Base-by-base conservation (phyloP, 495 filamentous ascomycete genomes). In the Penicillium verhagenii region DNA sequence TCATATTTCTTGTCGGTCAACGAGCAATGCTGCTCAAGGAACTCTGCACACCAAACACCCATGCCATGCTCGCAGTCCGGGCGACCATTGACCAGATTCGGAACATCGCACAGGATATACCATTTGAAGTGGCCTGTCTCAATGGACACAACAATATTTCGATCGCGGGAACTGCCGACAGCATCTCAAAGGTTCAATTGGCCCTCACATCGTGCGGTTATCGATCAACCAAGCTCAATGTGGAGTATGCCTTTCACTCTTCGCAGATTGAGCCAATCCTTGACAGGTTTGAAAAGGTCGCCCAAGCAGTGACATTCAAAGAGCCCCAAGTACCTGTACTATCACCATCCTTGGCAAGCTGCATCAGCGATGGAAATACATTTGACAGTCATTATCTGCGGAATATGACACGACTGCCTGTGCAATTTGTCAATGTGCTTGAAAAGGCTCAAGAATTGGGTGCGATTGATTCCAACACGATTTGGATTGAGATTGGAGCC, bases 211-310 rank as follows among this genome's bases (percentile, higher is more conserved):
- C 65, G 5, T 64, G 72, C 29, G 76, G 78, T 2, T 74, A 84
- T 63, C 88, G 87, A 67, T 84, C 76, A 59, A 88, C 82, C 1
- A 82, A 82, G 43, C 74, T 92, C 6, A 78, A 81, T 24, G 82
- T 91, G 16, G 85, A 85, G 18, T 91, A 82, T 56, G 89, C 89
- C 4, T 92, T 91, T 78, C 89, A 93, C 66, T 87, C 87, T 2
- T 73, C 82, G 1, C 89, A 92, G 61, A 84, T 92, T 16, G 84
- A 91, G 23, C 77, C 85, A 10, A 87, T 92, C 26, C 64, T 90
- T 4, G 79, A 42, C 29, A 33, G 29, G 3, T 33, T 33, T 33
- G 29, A 33, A 33, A 33, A 33, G 29, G 4, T 33, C 29, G 29
- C 29, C 14, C 29, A 13, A 4, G 9, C 9, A 33, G 29, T 33